Percentiles rank a stretch among this genome's conserved stretches.
These are phyloP conservation scores for Chamaenerion angustifolium DNA, from an alignment of 345 rosid species.

Conservation along the genomic window DNA sequence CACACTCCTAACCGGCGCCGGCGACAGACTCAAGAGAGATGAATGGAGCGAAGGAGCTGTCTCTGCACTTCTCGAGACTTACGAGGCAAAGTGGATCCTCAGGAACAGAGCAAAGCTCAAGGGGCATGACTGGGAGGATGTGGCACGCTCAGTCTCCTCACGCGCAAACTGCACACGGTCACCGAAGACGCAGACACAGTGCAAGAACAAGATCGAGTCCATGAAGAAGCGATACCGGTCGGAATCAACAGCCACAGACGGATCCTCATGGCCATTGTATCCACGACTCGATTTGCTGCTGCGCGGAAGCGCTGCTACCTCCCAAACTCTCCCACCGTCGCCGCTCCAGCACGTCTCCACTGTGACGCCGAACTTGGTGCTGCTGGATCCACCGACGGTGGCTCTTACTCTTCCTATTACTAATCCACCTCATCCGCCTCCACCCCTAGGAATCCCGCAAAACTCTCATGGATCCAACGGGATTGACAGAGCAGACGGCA, in stretches of 20 bases:
- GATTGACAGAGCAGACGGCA: conserved; percentile 24
- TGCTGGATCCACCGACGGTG: conserved; percentile 21
- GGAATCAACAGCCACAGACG: conserved; percentile 61
- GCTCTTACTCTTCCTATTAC: conserved; percentile 15
- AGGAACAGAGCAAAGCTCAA: conserved; percentile 89
- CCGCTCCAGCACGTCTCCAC: conserved; percentile 13
- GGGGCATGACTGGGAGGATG: conserved; percentile 97
- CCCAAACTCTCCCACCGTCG: conserved; percentile 9
- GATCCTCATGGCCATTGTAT: conserved; percentile 84
- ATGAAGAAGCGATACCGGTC: conserved; percentile 95
- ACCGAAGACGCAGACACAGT: conserved; percentile 87
- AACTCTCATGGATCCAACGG: conserved; percentile 68
- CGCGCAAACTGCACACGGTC: conserved; percentile 50
- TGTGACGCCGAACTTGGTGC: conserved; percentile 24
- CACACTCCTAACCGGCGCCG: conserved; percentile 10
- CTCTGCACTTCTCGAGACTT: conserved; percentile 78
- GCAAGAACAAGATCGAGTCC: conserved; percentile 97
- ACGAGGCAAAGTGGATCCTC: conserved; percentile 78
- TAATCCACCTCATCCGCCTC: conserved; percentile 25
- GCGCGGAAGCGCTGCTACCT: conserved; percentile 36
- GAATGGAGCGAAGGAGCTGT: conserved; percentile 99
- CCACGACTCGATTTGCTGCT: conserved; percentile 69
- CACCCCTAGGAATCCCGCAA: conserved; percentile 23
- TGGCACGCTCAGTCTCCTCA: conserved; percentile 63
- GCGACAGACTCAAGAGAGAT: conserved; percentile 71